Conservation (phyloP, 176 grass and related monocot genomes). For the Phoenix dactylifera region DNA sequence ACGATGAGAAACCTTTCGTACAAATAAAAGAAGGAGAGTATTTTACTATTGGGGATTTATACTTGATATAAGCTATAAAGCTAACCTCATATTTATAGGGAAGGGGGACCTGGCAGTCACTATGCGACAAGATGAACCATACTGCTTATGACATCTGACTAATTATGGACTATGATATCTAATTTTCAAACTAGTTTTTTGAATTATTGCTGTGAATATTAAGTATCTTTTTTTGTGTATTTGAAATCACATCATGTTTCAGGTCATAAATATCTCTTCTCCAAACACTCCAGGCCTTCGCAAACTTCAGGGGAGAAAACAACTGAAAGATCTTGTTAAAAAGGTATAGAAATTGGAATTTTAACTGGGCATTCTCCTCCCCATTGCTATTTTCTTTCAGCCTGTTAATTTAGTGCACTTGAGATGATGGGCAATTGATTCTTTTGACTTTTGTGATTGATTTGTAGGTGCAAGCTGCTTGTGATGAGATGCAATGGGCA, state of each 20-base stretch:
- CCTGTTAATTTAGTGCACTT: too few relatives aligned
- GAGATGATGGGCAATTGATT: neutral
- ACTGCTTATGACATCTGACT: neutral
- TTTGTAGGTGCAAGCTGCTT: slow-evolving; percentile 82
- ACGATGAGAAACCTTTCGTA: too few relatives aligned
- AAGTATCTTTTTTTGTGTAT: too few relatives aligned
- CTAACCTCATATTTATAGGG: too few relatives aligned
- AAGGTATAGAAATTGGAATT: slow-evolving; percentile 31
- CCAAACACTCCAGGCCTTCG: slow-evolving; percentile 97
- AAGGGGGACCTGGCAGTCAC: too few relatives aligned
- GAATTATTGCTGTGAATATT: neutral
- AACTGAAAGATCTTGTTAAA: slow-evolving; percentile 91
- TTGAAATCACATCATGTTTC: slow-evolving; percentile 12
- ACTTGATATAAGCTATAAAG: too few relatives aligned
- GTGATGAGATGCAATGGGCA: slow-evolving; percentile 97
- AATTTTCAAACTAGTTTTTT: neutral
- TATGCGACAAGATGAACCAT: too few relatives aligned
- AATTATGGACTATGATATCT: neutral
- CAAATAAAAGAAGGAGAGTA: too few relatives aligned
- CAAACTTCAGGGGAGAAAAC: slow-evolving; percentile 84
- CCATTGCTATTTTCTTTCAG: too few relatives aligned
- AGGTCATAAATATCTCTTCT: slow-evolving; percentile 98
- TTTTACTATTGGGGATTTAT: too few relatives aligned
- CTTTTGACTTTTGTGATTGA: slow-evolving; percentile 18
- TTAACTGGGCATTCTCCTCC: too few relatives aligned